Evolutionary conservation across 192 early-diverging fungal species (phyloP).

Genomic region (Phlyctochytrium bullatum): DNA sequence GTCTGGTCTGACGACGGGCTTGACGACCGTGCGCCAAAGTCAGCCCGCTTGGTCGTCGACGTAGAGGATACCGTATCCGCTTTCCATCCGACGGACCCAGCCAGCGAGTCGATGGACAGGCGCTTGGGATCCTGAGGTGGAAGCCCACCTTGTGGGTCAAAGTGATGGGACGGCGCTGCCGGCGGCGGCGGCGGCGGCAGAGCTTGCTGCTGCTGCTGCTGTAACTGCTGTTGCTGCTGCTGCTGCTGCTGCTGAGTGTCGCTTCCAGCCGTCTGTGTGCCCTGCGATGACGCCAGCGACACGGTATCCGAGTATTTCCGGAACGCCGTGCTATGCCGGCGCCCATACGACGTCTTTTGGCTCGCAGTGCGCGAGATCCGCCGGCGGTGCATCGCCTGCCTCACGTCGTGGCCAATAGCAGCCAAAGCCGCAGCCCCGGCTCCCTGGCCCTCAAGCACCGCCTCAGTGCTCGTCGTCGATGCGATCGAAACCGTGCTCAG

Average conservation of each 20-base stretch:
- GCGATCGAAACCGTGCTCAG: not conserved
- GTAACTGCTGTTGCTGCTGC: not conserved
- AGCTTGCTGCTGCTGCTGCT: not conserved
- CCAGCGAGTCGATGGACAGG: not conserved
- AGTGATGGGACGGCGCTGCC: no score
- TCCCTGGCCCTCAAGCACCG: not conserved
- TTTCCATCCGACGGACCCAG: not conserved
- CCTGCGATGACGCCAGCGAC: no score
- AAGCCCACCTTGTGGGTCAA: no score
- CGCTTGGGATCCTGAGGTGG: no score
- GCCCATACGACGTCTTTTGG: not conserved
- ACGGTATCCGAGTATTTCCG: not conserved
- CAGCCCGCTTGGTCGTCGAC: no score
- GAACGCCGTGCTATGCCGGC: not conserved
- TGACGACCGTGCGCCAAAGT: no score
- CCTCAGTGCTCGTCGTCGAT: not conserved
- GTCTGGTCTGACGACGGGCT: no score
- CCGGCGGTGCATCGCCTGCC: not conserved
- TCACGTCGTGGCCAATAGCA: conserved; percentile 4
- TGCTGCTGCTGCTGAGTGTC: not conserved
- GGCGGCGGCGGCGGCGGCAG: no score
- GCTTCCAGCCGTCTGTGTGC: no score
- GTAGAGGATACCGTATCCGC: no score
- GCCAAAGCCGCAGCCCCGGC: not conserved
- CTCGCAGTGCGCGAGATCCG: not conserved